These are phyloP conservation scores for Populus euphratica DNA, from an alignment of 345 rosid genomes.

Conservation along the genomic window DNA sequence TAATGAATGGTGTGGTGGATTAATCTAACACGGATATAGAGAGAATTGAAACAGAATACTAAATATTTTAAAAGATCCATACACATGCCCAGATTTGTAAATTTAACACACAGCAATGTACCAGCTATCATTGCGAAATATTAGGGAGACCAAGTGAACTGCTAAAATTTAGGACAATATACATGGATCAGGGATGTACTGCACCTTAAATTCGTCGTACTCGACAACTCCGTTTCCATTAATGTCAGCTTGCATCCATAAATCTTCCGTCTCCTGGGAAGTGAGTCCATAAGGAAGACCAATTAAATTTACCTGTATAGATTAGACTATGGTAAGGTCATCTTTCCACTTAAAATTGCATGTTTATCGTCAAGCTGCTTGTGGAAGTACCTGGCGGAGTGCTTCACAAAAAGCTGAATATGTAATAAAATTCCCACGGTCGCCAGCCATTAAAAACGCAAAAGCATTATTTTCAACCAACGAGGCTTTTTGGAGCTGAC, in stretches of 20 bases:
- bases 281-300: slow-evolving; percentile 60
- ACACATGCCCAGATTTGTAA: background rate
- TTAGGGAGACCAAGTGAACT: too few relatives aligned
- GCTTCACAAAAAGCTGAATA: slow-evolving; percentile 62
- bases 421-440: slow-evolving; percentile 43
- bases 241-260: slow-evolving; percentile 59
- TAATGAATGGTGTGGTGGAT: background rate
- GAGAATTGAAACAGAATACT: background rate
- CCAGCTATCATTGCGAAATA: background rate
- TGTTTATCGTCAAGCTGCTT: background rate
- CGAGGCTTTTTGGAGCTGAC: slow-evolving; percentile 58
- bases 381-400: slow-evolving; percentile 50
- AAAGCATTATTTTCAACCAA: slow-evolving; percentile 53
- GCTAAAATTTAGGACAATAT: background rate
- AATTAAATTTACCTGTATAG: slow-evolving; percentile 46
- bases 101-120: background rate
- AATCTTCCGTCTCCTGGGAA: slow-evolving; percentile 55
- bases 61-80: background rate
- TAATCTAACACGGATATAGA: background rate
- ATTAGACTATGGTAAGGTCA: slow-evolving; percentile 12
- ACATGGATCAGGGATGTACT: background rate
- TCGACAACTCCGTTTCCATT: slow-evolving; percentile 61
- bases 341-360: background rate
- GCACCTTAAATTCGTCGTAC: slow-evolving; percentile 61
- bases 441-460: slow-evolving; percentile 52